Evolutionary conservation across 1,284 basidiomycete species (phyloP).

Genomic region (Leccinum fuscescens): DNA sequence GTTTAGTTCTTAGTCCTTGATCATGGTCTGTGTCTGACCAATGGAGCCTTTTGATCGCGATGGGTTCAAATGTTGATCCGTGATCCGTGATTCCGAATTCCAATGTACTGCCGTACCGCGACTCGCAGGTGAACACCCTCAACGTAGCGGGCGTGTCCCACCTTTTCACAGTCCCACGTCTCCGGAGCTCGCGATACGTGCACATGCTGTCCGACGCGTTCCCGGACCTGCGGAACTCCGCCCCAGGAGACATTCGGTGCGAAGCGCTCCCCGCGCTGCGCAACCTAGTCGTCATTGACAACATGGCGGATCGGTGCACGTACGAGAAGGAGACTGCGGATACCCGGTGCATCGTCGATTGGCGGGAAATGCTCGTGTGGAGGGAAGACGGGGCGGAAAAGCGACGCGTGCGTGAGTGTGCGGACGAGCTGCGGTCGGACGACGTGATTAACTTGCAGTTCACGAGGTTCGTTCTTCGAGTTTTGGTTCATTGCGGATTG

Average conservation of each 20-base stretch:
- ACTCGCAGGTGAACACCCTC: constrained; percentile 55
- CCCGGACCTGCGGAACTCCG: constrained; percentile 52
- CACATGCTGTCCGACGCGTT: constrained; percentile 56
- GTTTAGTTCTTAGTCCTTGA: not conserved
- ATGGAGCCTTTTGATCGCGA: not conserved
- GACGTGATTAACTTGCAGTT: constrained; percentile 83
- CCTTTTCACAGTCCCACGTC: constrained; percentile 70
- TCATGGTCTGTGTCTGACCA: not conserved
- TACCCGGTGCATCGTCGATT: constrained; percentile 57
- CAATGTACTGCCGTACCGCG: not conserved
- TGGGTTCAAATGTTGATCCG: not conserved
- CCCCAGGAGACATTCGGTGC: constrained; percentile 59
- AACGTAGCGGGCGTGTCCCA: constrained; percentile 67
- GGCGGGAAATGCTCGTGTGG: constrained; percentile 67
- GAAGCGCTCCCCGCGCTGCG: too few relatives aligned
- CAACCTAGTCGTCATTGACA: constrained; percentile 67
- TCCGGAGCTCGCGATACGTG: constrained; percentile 65
- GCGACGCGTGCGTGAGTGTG: constrained; percentile 32
- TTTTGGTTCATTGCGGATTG: not conserved
- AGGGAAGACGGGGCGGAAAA: constrained; percentile 40
- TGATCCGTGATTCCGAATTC: not conserved
- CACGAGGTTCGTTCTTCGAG: constrained; percentile 57
- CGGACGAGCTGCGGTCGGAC: constrained; percentile 47
- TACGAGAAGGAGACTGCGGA: constrained; percentile 44
- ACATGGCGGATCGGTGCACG: constrained; percentile 41